Evolutionary conservation across 441 rosid genomes (phyloP).

Genomic region (Pelargonium australe): DNA sequence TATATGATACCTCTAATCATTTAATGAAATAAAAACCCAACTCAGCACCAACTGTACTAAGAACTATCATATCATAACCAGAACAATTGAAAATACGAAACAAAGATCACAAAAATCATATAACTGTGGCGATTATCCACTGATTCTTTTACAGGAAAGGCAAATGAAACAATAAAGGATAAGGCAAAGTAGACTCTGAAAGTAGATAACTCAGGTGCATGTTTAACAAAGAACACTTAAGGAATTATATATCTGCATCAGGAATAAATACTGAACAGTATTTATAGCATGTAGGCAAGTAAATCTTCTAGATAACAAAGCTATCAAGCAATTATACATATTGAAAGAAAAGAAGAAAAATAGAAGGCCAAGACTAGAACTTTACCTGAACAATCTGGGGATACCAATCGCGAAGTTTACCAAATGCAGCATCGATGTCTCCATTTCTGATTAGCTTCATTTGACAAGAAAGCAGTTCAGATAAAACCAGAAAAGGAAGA

Average conservation of each 20-base stretch:
- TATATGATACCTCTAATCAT: not conserved
- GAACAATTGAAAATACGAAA: not conserved
- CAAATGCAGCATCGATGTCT: slow-evolving; percentile 62
- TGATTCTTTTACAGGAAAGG: not conserved
- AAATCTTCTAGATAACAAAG: not conserved
- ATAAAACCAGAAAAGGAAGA: slow-evolving; percentile 12
- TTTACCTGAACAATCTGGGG: slow-evolving; percentile 80
- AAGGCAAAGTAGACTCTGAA: not conserved
- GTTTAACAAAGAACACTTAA: not conserved
- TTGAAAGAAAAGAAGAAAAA: not conserved
- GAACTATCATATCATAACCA: not conserved
- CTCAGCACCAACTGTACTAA: not conserved
- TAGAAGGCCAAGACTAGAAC: not conserved
- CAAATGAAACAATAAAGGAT: not conserved
- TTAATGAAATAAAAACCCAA: not conserved
- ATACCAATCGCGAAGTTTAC: slow-evolving; percentile 59
- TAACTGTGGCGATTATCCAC: too few relatives aligned
- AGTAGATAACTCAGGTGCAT: not conserved
- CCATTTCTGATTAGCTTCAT: slow-evolving; percentile 78
- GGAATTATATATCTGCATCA: not conserved
- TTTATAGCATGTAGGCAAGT: not conserved
- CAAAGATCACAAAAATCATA: not conserved
- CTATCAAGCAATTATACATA: not conserved
- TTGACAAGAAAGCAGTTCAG: slow-evolving; percentile 19
- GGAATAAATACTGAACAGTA: not conserved